Evolutionary conservation across 345 rosid genomes (phyloP).

Genomic region (Linum usitatissimum): DNA sequence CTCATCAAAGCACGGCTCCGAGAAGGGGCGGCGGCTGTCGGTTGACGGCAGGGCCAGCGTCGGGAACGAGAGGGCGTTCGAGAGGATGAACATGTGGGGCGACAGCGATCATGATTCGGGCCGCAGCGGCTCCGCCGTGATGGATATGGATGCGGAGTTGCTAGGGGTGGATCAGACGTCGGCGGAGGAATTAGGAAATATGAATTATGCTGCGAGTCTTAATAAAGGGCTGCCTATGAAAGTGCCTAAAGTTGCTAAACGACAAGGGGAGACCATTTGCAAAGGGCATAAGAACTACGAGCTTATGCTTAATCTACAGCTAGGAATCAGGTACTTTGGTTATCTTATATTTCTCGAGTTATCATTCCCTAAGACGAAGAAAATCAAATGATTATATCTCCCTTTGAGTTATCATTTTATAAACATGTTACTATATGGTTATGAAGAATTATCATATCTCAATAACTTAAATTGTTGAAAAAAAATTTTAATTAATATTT

Average conservation of each 20-base stretch:
- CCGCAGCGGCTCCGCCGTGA: conserved; percentile 1
- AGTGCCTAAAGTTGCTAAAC: conserved; percentile 52
- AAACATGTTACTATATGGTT: no score
- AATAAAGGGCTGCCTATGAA: conserved; percentile 39
- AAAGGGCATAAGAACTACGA: conserved; percentile 91
- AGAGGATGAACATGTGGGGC: conserved; percentile 65
- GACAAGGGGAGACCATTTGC: conserved; percentile 77
- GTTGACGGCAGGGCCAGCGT: conserved; percentile 83
- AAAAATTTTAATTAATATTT: no score
- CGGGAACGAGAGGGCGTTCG: conserved; percentile 58
- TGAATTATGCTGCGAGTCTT: neutral
- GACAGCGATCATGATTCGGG: conserved; percentile 10
- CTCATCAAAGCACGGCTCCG: conserved; percentile 37
- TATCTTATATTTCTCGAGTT: no score
- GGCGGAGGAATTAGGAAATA: conserved; percentile 21
- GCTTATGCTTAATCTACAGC: conserved; percentile 83
- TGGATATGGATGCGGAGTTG: conserved; percentile 31
- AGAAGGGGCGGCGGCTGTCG: conserved; percentile 52
- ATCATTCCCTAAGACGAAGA: no score
- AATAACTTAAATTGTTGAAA: no score
- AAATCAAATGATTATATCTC: no score
- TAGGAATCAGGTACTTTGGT: conserved; percentile 10
- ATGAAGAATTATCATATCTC: no score
- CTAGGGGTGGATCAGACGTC: conserved; percentile 20
- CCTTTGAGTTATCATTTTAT: no score